Evolutionary conservation across 2,329 filamentous ascomycete species (phyloP), one percentile per base, ranked within the genome.

Genomic region (Plectosphaerella cucumerina): DNA sequence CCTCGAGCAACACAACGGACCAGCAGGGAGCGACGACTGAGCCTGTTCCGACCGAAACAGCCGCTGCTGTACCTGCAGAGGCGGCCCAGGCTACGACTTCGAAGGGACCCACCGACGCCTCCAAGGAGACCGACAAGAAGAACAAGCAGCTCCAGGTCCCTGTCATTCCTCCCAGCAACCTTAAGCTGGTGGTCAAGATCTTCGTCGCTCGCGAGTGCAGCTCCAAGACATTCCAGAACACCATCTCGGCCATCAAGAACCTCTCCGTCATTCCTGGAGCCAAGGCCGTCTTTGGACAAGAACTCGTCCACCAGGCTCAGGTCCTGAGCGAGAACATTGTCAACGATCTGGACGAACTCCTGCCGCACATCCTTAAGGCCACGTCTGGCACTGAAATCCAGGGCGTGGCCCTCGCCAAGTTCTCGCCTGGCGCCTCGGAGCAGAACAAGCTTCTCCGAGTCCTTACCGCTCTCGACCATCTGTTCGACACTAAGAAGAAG

Each of bases 181-280:
- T 99, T 51, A 89, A 89, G 52, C 77, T 97, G 51, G 91, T 99
- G n/a, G 89, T 97, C 60, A 94, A 94, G 65, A 96, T 99, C 51
- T 89, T 99, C 58, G 90, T 96, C 42, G 93, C 93, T 56, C 87
- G 92, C 46, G 94, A 99, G 69, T 99, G 94, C 71, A 96, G 90
- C 64, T 92, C 90, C 56, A 97, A 96, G 76, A 97, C 94, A 0
- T 99, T 99, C 78, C 89, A 94, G 65, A 95, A 97, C 68, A 97
- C 94, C 1, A 81, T 99, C 49, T 94, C 93, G 15, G 95, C 95
- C n/a, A 96, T 99, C 75, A 97, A 96, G 73, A 97, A 97, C 63
- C 80, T 99, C 42, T 97, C 92, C 5, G 86, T 89, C 37, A 94
- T 99, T 54, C 91, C 93, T 15, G 90, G 88, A 12, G 91, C 93